Evolutionary conservation across 805 yeast species (phyloP).

Genomic region (Grigorovia transvaalensis): DNA sequence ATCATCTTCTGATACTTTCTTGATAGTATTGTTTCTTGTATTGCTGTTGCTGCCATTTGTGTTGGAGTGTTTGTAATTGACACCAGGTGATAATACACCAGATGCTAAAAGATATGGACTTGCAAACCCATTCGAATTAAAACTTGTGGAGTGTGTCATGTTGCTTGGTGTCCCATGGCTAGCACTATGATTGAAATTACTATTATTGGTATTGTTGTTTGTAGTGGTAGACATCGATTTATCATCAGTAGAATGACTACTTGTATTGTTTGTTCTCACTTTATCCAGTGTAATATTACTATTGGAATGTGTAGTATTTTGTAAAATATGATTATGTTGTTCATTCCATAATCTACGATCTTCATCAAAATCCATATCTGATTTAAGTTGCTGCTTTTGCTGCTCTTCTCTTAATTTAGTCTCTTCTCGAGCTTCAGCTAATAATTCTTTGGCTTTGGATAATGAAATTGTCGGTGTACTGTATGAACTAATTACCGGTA

Average conservation of each 20-base stretch:
- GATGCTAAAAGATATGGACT: conserved; percentile 62
- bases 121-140: conserved; percentile 40
- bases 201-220: conserved; percentile 3
- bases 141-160: conserved; percentile 13
- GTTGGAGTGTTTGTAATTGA: conserved; percentile 1
- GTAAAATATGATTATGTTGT: conserved; percentile 13
- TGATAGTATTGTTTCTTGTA: conserved; percentile 1
- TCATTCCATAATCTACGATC: conserved; percentile 25
- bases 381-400: conserved; percentile 9
- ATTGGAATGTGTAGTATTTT: neutral
- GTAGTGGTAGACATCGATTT: conserved; percentile 6
- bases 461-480: conserved; percentile 91
- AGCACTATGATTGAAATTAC: neutral
- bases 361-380: conserved; percentile 18
- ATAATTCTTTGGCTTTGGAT: conserved; percentile 74
- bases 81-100: conserved; percentile 45
- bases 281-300: neutral
- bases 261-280: conserved; percentile 3
- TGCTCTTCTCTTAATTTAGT: conserved; percentile 46
- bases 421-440: conserved; percentile 73
- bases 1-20: neutral
- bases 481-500: conserved; percentile 86
- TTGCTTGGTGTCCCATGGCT: neutral
- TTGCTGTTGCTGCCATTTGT: conserved; percentile 8
- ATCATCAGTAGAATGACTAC: conserved; percentile 15